Evolutionary conservation across 495 filamentous ascomycete genomes (phyloP), one percentile per base, ranked within the genome.

Genomic region (Zalerion maritima): DNA sequence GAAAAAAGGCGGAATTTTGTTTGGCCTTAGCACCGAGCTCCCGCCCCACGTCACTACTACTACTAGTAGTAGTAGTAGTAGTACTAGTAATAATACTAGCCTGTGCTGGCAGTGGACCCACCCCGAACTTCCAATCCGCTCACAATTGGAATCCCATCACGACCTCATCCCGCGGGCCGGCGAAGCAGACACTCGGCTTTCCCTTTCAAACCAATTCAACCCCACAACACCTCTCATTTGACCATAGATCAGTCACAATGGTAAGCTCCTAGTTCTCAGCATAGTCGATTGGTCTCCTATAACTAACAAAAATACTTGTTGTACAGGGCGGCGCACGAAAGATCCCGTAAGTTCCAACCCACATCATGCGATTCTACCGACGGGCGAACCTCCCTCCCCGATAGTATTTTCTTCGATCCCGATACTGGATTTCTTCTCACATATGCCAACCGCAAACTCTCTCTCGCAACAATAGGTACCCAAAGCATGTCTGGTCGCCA

Each of bases 401-500:
- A 45, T 22, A 16, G 23, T 46, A 34, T 35, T 18, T 28, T 34
- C 32, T 15, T 12, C 30, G 14, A 14, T 15, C n/a, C 29, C 12
- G 6, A 17, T 27, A 35, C 42, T 31, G 31, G 32, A 35, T 17
- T 26, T 32, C 20, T 34, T 36, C 18, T 28, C 9, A 24, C 12
- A 14, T 26, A n/a, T 36, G 21, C 26, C 24, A 41, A 26, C 16
- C n/a, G 24, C 41, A 29, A 32, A 14, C 13, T 10, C 29, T 22
- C n/a, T 37, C 24, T 28, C 30, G 33, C 12, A 36, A 23, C 31
- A 17, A 29, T 37, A 96, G 87, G 49, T 94, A 94, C 58, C 89
- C 89, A 49, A 94, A 94, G 65, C 85, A 97, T 64, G 81, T 97
- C 63, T 97, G 89, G 89, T 96, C 89, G 47, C 89, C 89, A 35